Evolutionary conservation across 2,329 filamentous ascomycete species (phyloP).

Genomic region (Hypoxylon sp.): DNA sequence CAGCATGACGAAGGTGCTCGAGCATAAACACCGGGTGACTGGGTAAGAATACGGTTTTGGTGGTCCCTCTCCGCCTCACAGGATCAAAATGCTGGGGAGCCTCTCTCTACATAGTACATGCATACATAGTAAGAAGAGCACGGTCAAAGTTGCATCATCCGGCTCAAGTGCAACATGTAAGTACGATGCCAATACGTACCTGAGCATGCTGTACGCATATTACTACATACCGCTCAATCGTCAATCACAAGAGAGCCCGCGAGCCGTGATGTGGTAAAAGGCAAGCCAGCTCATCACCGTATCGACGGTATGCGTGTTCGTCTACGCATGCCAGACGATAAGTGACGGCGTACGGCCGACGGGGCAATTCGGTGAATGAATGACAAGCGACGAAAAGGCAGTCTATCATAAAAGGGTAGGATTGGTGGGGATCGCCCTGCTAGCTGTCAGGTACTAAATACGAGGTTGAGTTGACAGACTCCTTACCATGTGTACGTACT

Average conservation of each 20-base stretch:
- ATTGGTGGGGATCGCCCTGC: slow-evolving; percentile 15
- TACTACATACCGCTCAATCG: not conserved
- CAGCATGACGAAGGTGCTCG: not conserved
- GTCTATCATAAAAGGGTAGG: slow-evolving; percentile 11
- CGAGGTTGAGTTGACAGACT: slow-evolving; percentile 29
- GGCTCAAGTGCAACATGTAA: slow-evolving; percentile 23
- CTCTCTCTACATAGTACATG: too few species aligned
- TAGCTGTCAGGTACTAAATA: slow-evolving; percentile 32
- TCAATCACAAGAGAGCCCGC: slow-evolving; percentile 13
- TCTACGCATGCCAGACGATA: slow-evolving; percentile 22
- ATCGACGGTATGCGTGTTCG: slow-evolving; percentile 21
- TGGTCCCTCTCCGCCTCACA: slow-evolving; percentile 18
- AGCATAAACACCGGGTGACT: not conserved
- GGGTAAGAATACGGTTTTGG: slow-evolving; percentile 20
- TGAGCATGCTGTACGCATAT: not conserved
- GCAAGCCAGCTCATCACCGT: slow-evolving; percentile 31
- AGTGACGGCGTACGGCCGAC: slow-evolving; percentile 15
- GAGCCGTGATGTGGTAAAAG: slow-evolving; percentile 30
- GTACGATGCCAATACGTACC: slow-evolving; percentile 4
- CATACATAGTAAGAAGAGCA: not conserved
- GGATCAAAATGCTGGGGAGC: not conserved
- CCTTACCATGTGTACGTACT: slow-evolving; percentile 13
- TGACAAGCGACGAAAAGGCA: slow-evolving; percentile 5
- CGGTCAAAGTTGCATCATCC: slow-evolving; percentile 34
- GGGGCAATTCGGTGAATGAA: slow-evolving; percentile 31